These are phyloP conservation scores for Epicoccum sorghinum DNA, from an alignment of 2,329 filamentous ascomycete genomes.

Conservation along the genomic window DNA sequence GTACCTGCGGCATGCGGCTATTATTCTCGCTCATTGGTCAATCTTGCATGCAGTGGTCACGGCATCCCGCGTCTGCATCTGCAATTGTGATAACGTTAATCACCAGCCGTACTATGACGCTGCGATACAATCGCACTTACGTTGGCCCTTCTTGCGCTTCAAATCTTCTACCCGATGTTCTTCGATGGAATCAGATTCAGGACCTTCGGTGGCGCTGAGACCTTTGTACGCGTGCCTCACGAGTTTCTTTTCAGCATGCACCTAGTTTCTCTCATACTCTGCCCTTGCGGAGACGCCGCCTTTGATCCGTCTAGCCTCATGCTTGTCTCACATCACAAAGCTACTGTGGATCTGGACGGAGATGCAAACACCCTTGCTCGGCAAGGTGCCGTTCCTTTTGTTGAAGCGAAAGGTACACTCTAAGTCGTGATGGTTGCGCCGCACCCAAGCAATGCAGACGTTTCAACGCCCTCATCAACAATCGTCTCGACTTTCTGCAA, in stretches of 20 bases:
- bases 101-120: neutral
- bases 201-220: neutral
- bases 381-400: conserved; percentile 1
- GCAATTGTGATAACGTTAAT: neutral
- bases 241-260: conserved; percentile 2
- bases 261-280: neutral
- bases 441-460: neutral
- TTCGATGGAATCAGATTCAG: too few species aligned
- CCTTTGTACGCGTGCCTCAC: conserved; percentile 9
- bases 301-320: neutral
- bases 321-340: conserved; percentile 8
- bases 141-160: neutral
- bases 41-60: conserved; percentile 12
- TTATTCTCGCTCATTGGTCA: conserved; percentile 3
- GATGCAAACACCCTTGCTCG: neutral
- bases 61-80: conserved; percentile 7
- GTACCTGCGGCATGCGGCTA: conserved; percentile 1
- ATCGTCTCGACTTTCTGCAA: conserved; percentile 4
- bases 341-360: neutral
- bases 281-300: conserved; percentile 15
- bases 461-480: conserved; percentile 5
- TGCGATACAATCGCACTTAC: conserved; percentile 1
- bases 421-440: conserved; percentile 5
- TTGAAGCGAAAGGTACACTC: conserved; percentile 8
- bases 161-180: too few species aligned